Evolutionary conservation across 2,329 filamentous ascomycete species (phyloP).

Genomic region (Aotearoamyces nothofagi): DNA sequence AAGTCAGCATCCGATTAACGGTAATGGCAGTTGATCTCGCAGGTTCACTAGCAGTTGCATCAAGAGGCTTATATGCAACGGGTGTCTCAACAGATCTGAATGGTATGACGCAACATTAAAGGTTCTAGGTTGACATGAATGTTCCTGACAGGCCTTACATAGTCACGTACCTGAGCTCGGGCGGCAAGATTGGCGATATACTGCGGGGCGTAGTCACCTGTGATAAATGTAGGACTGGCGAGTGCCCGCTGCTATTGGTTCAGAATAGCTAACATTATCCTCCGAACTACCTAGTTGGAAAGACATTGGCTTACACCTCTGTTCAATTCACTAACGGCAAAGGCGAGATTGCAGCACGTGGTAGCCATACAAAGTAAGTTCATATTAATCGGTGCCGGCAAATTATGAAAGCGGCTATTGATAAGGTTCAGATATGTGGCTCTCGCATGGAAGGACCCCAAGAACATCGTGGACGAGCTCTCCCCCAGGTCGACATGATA

Average conservation of each 20-base stretch:
- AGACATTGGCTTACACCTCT: conserved; percentile 44
- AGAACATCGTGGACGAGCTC: conserved; percentile 19
- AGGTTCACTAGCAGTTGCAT: conserved; percentile 49
- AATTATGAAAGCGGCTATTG: conserved; percentile 2
- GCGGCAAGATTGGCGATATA: conserved; percentile 39
- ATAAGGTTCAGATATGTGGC: conserved; percentile 17
- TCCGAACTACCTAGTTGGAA: conserved; percentile 34
- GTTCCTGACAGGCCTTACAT: conserved; percentile 1
- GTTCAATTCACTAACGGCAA: conserved; percentile 42
- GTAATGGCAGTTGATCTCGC: conserved; percentile 37
- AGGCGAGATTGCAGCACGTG: conserved; percentile 43
- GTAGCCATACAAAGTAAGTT: conserved; percentile 49
- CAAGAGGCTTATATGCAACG: conserved; percentile 44
- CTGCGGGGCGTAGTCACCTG: conserved; percentile 40
- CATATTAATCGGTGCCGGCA: too few relatives aligned
- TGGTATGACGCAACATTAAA: conserved; percentile 22
- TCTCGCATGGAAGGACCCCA: conserved; percentile 19
- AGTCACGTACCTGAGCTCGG: conserved; percentile 49
- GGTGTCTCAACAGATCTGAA: conserved; percentile 52
- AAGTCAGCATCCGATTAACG: not conserved
- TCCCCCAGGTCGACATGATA: conserved; percentile 12
- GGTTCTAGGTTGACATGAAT: too few relatives aligned
- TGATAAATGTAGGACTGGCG: conserved; percentile 37
- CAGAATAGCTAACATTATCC: not conserved
- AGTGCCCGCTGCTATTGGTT: not conserved